Evolutionary conservation across 345 rosid species (phyloP).

Genomic region (Boechera stricta): DNA sequence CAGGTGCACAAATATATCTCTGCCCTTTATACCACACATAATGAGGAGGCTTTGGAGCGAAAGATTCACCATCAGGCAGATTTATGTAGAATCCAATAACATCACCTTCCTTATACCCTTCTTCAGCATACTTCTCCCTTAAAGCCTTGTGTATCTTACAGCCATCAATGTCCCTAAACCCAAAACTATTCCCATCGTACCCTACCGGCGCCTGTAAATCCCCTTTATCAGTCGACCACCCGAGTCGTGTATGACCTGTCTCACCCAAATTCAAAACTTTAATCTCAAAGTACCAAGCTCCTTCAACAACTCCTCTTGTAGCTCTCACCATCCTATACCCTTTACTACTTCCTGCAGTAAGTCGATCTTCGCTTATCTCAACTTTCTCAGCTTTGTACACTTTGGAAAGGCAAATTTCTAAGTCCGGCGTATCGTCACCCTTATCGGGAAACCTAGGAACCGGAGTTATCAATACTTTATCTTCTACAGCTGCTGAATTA

Average conservation of each 20-base stretch:
- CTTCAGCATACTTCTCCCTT: conserved; percentile 86
- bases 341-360: conserved; percentile 85
- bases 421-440: conserved; percentile 72
- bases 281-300: conserved; percentile 97
- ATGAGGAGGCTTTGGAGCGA: conserved; percentile 78
- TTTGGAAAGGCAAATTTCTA: conserved; percentile 77
- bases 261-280: conserved; percentile 78
- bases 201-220: conserved; percentile 99
- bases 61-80: conserved; percentile 79
- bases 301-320: conserved; percentile 90
- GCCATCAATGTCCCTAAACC: conserved; percentile 95
- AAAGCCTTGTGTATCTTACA: conserved; percentile 94
- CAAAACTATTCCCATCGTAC: conserved; percentile 88
- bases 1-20: conserved; percentile 76
- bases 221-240: conserved; percentile 96
- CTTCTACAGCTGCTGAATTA: conserved; percentile 61
- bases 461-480: conserved; percentile 74
- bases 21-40: conserved; percentile 91
- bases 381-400: conserved; percentile 97
- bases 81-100: conserved; percentile 89
- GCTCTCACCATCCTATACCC: conserved; percentile 98
- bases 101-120: conserved; percentile 92
- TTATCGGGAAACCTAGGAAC: conserved; percentile 82
- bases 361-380: conserved; percentile 80
- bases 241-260: conserved; percentile 91